Evolutionary conservation across 805 yeast genomes (phyloP).

Genomic region (Metschnikowia lachancei): DNA sequence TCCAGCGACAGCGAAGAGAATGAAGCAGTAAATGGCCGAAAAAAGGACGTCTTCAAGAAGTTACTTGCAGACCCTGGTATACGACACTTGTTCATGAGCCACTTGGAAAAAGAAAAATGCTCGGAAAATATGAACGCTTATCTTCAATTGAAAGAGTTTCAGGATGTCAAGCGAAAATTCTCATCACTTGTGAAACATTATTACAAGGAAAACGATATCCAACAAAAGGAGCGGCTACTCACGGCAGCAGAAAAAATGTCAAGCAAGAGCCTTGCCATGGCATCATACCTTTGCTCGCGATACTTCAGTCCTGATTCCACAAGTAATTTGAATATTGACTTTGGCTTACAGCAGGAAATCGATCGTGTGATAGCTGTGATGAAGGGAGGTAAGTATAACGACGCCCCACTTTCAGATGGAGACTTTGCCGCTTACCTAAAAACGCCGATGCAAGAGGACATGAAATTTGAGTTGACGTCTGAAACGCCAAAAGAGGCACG

Average conservation of each 20-base stretch:
- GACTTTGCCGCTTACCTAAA: constrained; percentile 14
- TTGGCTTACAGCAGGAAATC: constrained; percentile 45
- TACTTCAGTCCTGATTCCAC: constrained; percentile 68
- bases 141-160: constrained; percentile 53
- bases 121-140: constrained; percentile 76
- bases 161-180: constrained; percentile 44
- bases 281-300: constrained; percentile 62
- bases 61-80: constrained; percentile 73
- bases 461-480: constrained; percentile 7
- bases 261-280: constrained; percentile 56
- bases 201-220: constrained; percentile 17
- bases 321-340: constrained; percentile 67
- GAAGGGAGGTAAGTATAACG: constrained; percentile 2
- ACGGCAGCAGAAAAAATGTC: constrained; percentile 31
- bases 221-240: constrained; percentile 13
- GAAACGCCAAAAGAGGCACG: not conserved
- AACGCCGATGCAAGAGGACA: constrained; percentile 14
- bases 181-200: constrained; percentile 31
- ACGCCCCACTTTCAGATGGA: constrained; percentile 6
- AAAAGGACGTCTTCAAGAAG: constrained; percentile 24
- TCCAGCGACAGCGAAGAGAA: not conserved
- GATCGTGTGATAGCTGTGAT: constrained; percentile 29
- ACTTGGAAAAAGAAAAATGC: constrained; percentile 62
- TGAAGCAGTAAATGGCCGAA: not conserved
- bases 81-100: constrained; percentile 63